phyloP scores from a whole-genome alignment of 2,329 filamentous ascomycete species.

The Fusarium vanettenii region DNA sequence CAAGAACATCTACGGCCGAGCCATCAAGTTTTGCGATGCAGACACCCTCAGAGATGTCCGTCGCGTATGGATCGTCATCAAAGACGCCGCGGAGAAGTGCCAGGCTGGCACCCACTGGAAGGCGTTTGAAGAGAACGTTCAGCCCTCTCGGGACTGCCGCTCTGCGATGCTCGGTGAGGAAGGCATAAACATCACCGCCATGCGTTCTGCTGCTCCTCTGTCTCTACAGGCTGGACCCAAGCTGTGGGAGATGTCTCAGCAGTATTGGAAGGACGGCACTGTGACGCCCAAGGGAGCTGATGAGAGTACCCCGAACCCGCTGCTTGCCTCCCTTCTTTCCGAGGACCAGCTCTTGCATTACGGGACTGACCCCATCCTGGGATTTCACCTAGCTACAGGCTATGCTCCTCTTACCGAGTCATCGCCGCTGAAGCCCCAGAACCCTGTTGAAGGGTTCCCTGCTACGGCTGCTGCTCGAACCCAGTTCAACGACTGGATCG shows the following conservation, averaged over 20 bases:
- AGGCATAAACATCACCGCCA: constrained; percentile 42
- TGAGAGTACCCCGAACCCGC: constrained; percentile 56
- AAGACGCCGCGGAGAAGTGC: constrained; percentile 27
- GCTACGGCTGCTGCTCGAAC: constrained; percentile 51
- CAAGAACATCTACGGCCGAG: constrained; percentile 54
- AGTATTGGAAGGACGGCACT: constrained; percentile 53
- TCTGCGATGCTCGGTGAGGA: constrained; percentile 21
- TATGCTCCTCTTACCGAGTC: constrained; percentile 51
- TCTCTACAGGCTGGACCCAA: constrained; percentile 41
- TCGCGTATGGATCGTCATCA: constrained; percentile 51
- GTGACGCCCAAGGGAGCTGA: constrained; percentile 34
- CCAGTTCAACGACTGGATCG: constrained; percentile 61
- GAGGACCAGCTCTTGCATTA: constrained; percentile 57
- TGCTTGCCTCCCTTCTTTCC: constrained; percentile 53
- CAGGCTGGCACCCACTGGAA: constrained; percentile 11
- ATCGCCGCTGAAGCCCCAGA: constrained; percentile 52
- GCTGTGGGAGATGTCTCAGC: constrained; percentile 34
- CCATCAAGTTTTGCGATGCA: constrained; percentile 61
- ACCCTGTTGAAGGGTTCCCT: constrained; percentile 26
- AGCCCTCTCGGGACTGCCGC: constrained; percentile 28
- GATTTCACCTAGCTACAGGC: constrained; percentile 68
- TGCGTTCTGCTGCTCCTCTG: constrained; percentile 55
- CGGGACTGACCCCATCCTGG: constrained; percentile 62
- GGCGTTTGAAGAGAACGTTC: constrained; percentile 30
- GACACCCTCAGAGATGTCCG: constrained; percentile 56